Conservation (phyloP, 2,329 filamentous ascomycete genomes). For the Hymenotorrendiella dingleyae region DNA sequence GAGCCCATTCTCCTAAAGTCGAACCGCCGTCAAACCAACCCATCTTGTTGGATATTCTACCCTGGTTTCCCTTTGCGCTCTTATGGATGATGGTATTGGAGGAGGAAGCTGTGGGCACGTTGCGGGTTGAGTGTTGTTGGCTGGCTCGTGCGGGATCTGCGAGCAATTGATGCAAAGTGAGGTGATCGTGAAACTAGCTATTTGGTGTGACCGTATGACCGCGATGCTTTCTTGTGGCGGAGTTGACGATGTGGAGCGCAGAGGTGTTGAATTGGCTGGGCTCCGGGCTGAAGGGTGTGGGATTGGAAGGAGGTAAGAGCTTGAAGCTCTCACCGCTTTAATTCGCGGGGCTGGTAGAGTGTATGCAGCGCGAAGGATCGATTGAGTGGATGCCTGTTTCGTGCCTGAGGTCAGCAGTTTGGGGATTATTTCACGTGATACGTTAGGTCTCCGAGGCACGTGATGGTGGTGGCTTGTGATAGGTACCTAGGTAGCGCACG, state of each 20-base stretch:
- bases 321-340: background rate
- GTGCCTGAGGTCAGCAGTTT: background rate
- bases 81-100: background rate
- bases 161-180: constrained; percentile 2
- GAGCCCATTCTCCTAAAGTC: constrained; percentile 22
- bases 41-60: constrained; percentile 27
- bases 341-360: constrained; percentile 1
- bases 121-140: background rate
- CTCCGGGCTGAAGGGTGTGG: background rate
- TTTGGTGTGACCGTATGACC: background rate
- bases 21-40: constrained; percentile 40
- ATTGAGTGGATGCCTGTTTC: background rate
- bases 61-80: background rate
- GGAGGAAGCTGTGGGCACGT: background rate
- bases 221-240: background rate
- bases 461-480: too few species aligned
- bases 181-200: background rate
- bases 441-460: too few species aligned
- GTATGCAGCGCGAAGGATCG: background rate
- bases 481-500: too few species aligned
- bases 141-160: constrained; percentile 2
- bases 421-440: background rate
- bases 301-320: constrained; percentile 1
- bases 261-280: constrained; percentile 1
- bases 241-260: constrained; percentile 4